These are phyloP conservation scores for Brachypodium distachyon DNA, from an alignment of 202 grass and related monocot genomes.

Conservation along the genomic window DNA sequence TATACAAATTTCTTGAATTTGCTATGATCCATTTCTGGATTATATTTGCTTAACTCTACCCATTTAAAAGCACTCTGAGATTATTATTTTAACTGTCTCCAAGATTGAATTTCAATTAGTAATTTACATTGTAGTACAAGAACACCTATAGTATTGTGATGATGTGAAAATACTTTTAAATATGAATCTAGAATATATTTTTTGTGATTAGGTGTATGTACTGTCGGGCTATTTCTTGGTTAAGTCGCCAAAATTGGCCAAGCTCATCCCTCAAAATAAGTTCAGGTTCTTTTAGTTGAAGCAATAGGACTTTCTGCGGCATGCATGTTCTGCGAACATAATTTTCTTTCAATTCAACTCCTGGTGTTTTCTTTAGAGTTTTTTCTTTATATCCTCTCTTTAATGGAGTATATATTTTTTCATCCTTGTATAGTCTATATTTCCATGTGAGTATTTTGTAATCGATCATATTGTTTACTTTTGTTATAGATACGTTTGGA, in stretches of 20 bases:
- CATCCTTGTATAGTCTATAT: not conserved
- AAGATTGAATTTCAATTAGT: not conserved
- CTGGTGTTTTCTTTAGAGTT: not conserved
- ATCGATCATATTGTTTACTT: not conserved
- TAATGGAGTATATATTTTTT: not conserved
- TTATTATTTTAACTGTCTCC: not conserved
- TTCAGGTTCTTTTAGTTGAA: not conserved
- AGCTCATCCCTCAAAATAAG: not conserved
- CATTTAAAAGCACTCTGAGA: not conserved
- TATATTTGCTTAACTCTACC: not conserved
- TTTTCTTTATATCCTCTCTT: not conserved
- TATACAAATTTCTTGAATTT: conserved; percentile 26
- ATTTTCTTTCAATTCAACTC: not conserved
- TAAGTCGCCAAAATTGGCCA: not conserved
- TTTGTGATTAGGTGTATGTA: not conserved
- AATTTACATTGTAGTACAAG: not conserved
- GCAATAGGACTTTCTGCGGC: not conserved
- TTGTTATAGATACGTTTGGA: conserved; percentile 74
- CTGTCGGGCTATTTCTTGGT: not conserved
- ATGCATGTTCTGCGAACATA: not conserved
- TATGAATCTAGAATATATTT: not conserved
- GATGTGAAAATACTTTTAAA: not conserved
- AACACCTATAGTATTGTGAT: not conserved
- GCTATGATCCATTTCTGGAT: conserved; percentile 15
- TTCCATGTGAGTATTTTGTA: not conserved